Percentiles rank a stretch among this genome's conserved stretches.
Evolutionary conservation across 169 alveolate genomes (phyloP).

Genomic region (Blepharisma undulans): DNA sequence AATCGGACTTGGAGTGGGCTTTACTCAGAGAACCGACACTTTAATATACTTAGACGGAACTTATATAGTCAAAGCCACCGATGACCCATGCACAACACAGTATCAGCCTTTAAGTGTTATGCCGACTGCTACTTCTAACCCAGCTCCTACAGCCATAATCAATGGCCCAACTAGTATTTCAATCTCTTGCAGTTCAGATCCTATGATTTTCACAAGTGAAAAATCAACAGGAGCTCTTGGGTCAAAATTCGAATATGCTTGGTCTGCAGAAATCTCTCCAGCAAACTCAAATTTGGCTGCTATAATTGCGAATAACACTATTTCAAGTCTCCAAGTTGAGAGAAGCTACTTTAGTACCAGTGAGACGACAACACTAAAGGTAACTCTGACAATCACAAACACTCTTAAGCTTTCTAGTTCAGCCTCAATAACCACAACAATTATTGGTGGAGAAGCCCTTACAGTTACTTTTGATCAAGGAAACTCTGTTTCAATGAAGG

Average conservation of each 20-base stretch:
- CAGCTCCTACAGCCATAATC: neutral
- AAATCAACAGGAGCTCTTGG: neutral
- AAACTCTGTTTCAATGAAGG: neutral
- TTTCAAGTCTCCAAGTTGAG: neutral
- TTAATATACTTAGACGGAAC: neutral
- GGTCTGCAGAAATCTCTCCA: neutral
- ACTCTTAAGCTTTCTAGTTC: neutral
- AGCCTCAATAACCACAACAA: neutral
- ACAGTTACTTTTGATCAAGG: neutral
- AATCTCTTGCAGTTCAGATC: neutral
- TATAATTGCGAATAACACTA: neutral
- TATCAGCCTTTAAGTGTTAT: neutral
- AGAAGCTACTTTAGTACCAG: neutral
- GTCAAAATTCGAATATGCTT: neutral
- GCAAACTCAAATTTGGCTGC: neutral
- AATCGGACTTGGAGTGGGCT: neutral
- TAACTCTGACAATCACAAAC: neutral
- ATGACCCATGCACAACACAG: neutral
- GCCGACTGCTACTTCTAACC: neutral
- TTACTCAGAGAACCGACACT: neutral
- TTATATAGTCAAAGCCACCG: neutral
- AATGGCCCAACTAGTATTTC: neutral
- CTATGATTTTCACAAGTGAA: neutral
- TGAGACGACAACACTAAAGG: neutral
- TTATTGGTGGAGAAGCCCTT: neutral